Base-by-base conservation (phyloP, 139 green algal genomes). In the Eudorina sp. region DNA sequence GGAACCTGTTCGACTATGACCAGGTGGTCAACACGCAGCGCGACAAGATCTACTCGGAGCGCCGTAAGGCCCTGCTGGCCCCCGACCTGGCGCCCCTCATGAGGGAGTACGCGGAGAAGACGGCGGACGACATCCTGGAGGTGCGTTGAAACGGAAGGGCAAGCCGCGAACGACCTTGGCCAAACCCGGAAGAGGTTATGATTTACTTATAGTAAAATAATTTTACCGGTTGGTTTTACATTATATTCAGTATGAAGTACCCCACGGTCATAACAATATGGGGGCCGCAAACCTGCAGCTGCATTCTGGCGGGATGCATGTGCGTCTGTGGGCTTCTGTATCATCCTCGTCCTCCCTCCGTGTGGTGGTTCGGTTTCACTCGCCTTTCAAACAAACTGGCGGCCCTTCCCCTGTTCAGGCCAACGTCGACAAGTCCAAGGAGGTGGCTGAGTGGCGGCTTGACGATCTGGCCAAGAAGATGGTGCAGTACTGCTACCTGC, bases 21-120 rank as follows among this genome's bases (percentile, higher is more conserved):
- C 92, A 99, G 91, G 97, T 99, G 86, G 92, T 99, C 27, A 99
- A 99, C 96, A 98, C 95, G 14, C 98, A 99, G 95, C 94, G 98
- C 55, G 97, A 99, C 84, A 96, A 96, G 84, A 92, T 99, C 29
- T 99, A 99, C 90, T 84, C 90, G 0, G 96, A 99, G 90, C 93
- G 98, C 23, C 88, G 96, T 11, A 88, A 91, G 4, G 97, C 96
- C 9, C 94, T 99, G 73, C 89, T 96, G 81, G 89, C 95, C 13
- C 51, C 86, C 13, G 86, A 95, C 75, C 93, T 99, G 46, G 85
- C 85, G 6, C 69, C 88, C 21, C 83, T 96, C 48, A 98, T 99
- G 96, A 18, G 97, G 3, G 97, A 99, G 92, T 99, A 99, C 85
- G 96, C 98, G 0, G 96, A 98, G 91, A 91, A 94, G 53, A 99